phyloP scores from a whole-genome alignment of 345 rosid genomes.

The Gossypium longicalyx region DNA sequence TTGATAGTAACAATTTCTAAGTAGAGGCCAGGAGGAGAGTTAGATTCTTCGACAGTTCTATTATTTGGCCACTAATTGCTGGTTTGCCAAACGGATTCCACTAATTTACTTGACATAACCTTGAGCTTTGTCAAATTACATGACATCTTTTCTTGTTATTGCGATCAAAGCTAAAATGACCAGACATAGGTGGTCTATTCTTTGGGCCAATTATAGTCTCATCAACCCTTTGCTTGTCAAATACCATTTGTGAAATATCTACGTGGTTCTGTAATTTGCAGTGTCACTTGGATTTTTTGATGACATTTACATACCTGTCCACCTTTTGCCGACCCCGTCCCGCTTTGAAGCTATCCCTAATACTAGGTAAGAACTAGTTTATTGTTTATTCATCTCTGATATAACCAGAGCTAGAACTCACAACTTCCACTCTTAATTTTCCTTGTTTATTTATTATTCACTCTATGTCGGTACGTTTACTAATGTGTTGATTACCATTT shows the following conservation, averaged over 20 bases:
- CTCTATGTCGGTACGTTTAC: background rate
- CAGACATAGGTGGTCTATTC: background rate
- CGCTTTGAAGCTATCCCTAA: conserved; percentile 46
- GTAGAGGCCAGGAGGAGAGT: background rate
- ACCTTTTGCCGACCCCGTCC: conserved; percentile 52
- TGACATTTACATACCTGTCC: conserved; percentile 60
- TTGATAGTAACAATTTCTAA: background rate
- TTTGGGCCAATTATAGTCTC: background rate
- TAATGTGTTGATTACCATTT: background rate
- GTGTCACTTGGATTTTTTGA: conserved; percentile 94
- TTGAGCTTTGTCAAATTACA: background rate
- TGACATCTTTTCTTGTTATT: background rate
- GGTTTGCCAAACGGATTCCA: background rate
- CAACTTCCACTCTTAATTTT: background rate
- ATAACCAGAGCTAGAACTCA: background rate
- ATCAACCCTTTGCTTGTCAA: background rate
- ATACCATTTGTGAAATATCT: background rate
- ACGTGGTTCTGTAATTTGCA: conserved; percentile 28
- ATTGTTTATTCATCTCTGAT: conserved; percentile 1
- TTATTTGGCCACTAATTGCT: background rate
- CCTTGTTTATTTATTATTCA: background rate
- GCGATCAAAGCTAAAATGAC: background rate
- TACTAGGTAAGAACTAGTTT: conserved; percentile 36
- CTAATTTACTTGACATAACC: background rate
- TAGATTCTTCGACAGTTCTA: background rate